Base-by-base conservation (phyloP, 208 protist genomes). In the Tetramitus jugosus region DNA sequence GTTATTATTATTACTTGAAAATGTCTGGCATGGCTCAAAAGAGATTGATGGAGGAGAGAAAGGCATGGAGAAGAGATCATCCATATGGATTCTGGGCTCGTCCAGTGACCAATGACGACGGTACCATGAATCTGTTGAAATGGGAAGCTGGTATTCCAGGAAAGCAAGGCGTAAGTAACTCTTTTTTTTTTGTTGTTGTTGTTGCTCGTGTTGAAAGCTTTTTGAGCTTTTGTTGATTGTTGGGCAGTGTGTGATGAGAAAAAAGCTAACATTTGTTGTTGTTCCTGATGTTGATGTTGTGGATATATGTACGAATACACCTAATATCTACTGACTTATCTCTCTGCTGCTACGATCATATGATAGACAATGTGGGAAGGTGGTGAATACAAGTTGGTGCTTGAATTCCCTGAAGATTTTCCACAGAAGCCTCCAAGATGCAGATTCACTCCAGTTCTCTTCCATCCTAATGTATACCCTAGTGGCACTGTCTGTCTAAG, bases 391-490 rank as follows among this genome's bases (percentile, higher is more conserved):
- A 89, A 88, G 23, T 74, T 99, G 13, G 78, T 82, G 14, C 87
- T 99, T 40, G 81, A 88, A 76, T 99, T 99, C 81, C 89, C 92
- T 2, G 93, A 98, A 78, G 96, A 99, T 74, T 99, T 99, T 84
- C 98, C 98, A 60, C 92, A 86, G 29, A 94, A 93, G 76, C 96
- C 97, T 3, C 97, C 97, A 2, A 98, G 98, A 86, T 98, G 94
- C 87, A 77, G n/a, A 79, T 72, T 33, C 71, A 20, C n/a, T 31
- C 14, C 93, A 35, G 89, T 95, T 8, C 87, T 99, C 23, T 99
- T 99, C 83, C 98, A 99, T 85, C 97, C 97, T 26, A 99, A 99
- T 83, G 87, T 99, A 4, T 99, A 97, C 82, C 96, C 96, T 0
- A 96, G 92, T 60, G 97, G 97, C 33, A 98, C 95, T 7, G 96